Conservation (phyloP, 108 stramenopile species). For the Nannochloropsis oceanica region DNA sequence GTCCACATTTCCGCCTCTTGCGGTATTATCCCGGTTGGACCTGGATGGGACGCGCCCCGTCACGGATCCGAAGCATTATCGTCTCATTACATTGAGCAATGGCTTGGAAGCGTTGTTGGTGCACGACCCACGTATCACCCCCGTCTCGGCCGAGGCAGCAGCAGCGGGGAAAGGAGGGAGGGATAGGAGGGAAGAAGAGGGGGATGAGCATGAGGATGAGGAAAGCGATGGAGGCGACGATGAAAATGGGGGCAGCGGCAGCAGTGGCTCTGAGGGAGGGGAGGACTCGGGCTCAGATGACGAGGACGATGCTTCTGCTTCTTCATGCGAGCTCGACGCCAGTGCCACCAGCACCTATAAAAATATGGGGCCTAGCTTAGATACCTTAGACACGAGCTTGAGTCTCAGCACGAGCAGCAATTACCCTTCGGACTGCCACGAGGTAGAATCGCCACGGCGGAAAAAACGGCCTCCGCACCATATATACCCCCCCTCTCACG, state of each 20-base stretch:
- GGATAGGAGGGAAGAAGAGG: not conserved
- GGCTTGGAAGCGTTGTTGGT: conserved; percentile 22
- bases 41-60: conserved; percentile 20
- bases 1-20: not conserved
- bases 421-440: not conserved
- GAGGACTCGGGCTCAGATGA: not conserved
- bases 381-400: not conserved
- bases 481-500: not conserved
- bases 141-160: not conserved
- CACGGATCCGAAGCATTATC: conserved; percentile 22
- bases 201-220: not conserved
- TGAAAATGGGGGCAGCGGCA: not conserved
- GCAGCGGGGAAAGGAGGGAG: not conserved
- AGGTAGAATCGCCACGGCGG: not conserved
- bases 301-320: not conserved
- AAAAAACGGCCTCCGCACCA: not conserved
- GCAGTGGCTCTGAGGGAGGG: not conserved
- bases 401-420: not conserved
- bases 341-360: no score
- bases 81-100: conserved; percentile 11
- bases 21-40: not conserved
- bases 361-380: not conserved
- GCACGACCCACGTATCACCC: conserved; percentile 11
- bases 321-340: not conserved
- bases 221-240: not conserved